phyloP scores from a whole-genome alignment of 805 yeast species.

The Myxozyma geophila region DNA sequence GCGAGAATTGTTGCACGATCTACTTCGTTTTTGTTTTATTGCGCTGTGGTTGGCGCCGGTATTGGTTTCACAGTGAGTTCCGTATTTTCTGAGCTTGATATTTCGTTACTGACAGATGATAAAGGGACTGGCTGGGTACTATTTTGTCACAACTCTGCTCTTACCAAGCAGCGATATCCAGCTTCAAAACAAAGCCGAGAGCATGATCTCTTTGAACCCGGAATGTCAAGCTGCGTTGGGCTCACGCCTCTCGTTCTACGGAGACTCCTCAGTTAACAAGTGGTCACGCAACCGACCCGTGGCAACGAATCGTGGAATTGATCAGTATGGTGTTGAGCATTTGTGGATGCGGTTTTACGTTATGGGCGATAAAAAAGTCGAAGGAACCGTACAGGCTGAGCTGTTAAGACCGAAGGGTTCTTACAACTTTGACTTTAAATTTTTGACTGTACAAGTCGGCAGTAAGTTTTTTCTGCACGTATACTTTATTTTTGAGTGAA shows the following conservation, averaged over 20 bases:
- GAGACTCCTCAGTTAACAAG: conserved; percentile 65
- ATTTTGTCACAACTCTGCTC: conserved; percentile 63
- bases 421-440: conserved; percentile 60
- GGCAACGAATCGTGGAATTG: conserved; percentile 55
- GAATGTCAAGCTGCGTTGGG: conserved; percentile 59
- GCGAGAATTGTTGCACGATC: conserved; percentile 22
- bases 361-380: conserved; percentile 58
- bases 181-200: conserved; percentile 79
- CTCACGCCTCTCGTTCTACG: conserved; percentile 75
- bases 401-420: conserved; percentile 57
- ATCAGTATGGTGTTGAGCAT: conserved; percentile 74
- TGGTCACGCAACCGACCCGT: conserved; percentile 89
- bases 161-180: conserved; percentile 87
- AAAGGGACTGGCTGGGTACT: conserved; percentile 36
- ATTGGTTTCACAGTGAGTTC: conserved; percentile 24
- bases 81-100: not conserved
- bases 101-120: not conserved
- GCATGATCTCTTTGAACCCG: conserved; percentile 65
- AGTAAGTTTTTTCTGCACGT: conserved; percentile 6
- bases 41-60: conserved; percentile 23
- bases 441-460: conserved; percentile 60
- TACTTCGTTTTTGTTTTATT: conserved; percentile 17
- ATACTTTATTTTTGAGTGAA: not conserved
- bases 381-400: conserved; percentile 73
- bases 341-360: conserved; percentile 78